phyloP scores from a whole-genome alignment of 257 asterid genomes.

The Handroanthus guayacan region DNA sequence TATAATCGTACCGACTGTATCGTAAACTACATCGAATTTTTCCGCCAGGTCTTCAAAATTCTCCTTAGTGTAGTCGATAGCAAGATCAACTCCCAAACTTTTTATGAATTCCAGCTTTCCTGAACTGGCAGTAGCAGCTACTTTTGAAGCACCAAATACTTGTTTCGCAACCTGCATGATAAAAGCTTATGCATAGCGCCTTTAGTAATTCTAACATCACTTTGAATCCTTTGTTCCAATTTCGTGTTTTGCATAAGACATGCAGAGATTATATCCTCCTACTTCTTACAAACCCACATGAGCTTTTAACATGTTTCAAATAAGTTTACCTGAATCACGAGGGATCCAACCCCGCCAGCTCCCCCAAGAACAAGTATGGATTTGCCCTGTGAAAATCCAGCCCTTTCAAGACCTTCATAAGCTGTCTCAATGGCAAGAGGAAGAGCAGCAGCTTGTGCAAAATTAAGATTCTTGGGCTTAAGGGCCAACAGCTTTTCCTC shows the following conservation, averaged over 20 bases:
- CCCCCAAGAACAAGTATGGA: slow-evolving; percentile 97
- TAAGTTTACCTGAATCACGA: slow-evolving; percentile 73
- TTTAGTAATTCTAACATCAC: no score
- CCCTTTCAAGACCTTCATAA: slow-evolving; percentile 81
- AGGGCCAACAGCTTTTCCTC: slow-evolving; percentile 87
- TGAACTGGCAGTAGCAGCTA: slow-evolving; percentile 86
- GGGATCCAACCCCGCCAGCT: slow-evolving; percentile 96
- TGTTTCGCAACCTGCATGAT: slow-evolving; percentile 77
- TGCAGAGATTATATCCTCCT: background rate
- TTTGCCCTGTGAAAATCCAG: slow-evolving; percentile 75
- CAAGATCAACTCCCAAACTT: slow-evolving; percentile 84
- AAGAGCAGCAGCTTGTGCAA: slow-evolving; percentile 77
- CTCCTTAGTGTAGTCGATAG: slow-evolving; percentile 88
- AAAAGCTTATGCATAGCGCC: slow-evolving; percentile 1
- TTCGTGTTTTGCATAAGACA: no score
- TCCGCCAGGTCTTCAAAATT: slow-evolving; percentile 73
- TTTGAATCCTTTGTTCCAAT: background rate
- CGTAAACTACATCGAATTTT: slow-evolving; percentile 81
- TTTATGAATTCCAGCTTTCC: slow-evolving; percentile 66
- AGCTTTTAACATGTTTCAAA: no score
- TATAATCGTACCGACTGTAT: slow-evolving; percentile 76
- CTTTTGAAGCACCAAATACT: slow-evolving; percentile 87
- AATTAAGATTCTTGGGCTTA: slow-evolving; percentile 78
- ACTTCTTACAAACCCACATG: background rate
- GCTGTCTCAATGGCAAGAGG: slow-evolving; percentile 95